These are phyloP conservation scores for Corrigiola litoralis DNA, from an alignment of 179 eudicot genomes.

Conservation along the genomic window DNA sequence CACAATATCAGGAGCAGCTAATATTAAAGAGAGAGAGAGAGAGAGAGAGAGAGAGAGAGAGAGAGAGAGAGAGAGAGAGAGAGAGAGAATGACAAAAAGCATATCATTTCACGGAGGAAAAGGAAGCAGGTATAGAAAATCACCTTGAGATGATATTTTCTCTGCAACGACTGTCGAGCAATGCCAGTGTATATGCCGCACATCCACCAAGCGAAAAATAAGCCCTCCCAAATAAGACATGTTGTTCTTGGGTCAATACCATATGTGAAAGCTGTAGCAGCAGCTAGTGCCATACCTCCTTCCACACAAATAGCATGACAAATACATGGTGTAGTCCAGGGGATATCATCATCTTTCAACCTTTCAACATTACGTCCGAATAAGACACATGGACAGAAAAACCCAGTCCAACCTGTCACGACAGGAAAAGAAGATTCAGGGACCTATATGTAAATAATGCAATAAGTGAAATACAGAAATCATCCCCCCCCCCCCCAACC, in stretches of 20 bases:
- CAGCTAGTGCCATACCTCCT: constrained; percentile 86
- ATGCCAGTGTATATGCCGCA: constrained; percentile 90
- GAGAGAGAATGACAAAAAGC: background rate
- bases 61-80: background rate
- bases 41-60: too few species aligned
- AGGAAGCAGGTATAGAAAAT: constrained; percentile 1
- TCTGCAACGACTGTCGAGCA: constrained; percentile 70
- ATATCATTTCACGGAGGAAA: background rate
- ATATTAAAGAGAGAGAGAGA: too few species aligned
- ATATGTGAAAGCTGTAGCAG: constrained; percentile 57
- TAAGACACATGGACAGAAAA: constrained; percentile 85
- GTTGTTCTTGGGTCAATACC: constrained; percentile 82
- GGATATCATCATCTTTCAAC: constrained; percentile 78
- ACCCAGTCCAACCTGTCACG: constrained; percentile 75
- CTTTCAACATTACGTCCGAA: constrained; percentile 81
- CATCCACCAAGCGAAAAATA: constrained; percentile 94
- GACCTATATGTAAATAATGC: too few species aligned
- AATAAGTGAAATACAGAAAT: too few species aligned
- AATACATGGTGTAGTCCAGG: constrained; percentile 76
- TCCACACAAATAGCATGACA: constrained; percentile 88
- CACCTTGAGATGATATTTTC: constrained; percentile 92
- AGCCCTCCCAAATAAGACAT: constrained; percentile 69
- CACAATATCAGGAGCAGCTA: too few species aligned
- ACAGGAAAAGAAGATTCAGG: background rate
- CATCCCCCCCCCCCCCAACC: too few species aligned